These are phyloP conservation scores for Ogataea nonfermentans DNA, from an alignment of 805 yeast species.

Conservation along the genomic window DNA sequence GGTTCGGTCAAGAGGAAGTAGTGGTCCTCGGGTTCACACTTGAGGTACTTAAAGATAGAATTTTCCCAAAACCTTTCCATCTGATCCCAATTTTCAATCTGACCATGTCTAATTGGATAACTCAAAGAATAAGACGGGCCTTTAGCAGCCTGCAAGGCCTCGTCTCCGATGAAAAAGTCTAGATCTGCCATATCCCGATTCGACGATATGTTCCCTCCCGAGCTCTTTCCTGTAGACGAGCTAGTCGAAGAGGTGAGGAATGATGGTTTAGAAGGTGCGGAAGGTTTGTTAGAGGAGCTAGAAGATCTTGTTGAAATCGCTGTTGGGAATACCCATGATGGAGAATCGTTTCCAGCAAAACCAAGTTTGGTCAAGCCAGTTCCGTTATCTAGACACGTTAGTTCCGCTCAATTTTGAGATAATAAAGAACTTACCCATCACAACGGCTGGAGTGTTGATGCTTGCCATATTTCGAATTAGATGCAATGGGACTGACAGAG, in stretches of 20 bases:
- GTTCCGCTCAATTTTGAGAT: background rate
- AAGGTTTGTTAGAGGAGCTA: constrained; percentile 39
- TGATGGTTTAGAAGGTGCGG: constrained; percentile 48
- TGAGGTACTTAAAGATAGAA: constrained; percentile 90
- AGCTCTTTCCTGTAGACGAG: constrained; percentile 21
- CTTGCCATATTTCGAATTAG: constrained; percentile 28
- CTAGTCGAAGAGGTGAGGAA: constrained; percentile 36
- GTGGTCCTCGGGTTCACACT: constrained; percentile 99
- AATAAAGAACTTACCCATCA: constrained; percentile 67
- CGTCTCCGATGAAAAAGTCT: constrained; percentile 94
- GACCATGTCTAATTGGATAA: constrained; percentile 97
- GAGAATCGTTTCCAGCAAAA: constrained; percentile 97
- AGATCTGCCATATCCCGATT: constrained; percentile 92
- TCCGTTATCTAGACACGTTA: constrained; percentile 58
- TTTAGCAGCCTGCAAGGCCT: constrained; percentile 86
- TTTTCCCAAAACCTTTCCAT: constrained; percentile 99
- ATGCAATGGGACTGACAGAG: constrained; percentile 4
- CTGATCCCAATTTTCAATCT: constrained; percentile 98
- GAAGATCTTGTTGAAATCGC: constrained; percentile 81
- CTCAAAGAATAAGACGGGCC: constrained; percentile 84
- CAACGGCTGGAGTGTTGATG: constrained; percentile 86
- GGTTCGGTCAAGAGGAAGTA: constrained; percentile 95
- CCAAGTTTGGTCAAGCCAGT: constrained; percentile 97
- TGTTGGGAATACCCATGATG: constrained; percentile 95
- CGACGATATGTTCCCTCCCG: constrained; percentile 44